A percentile compares a stretch with the other conserved stretches of the same genome.
phyloP scores from a whole-genome alignment of 2,329 filamentous ascomycete genomes.

The Hypomyces perniciosus region DNA sequence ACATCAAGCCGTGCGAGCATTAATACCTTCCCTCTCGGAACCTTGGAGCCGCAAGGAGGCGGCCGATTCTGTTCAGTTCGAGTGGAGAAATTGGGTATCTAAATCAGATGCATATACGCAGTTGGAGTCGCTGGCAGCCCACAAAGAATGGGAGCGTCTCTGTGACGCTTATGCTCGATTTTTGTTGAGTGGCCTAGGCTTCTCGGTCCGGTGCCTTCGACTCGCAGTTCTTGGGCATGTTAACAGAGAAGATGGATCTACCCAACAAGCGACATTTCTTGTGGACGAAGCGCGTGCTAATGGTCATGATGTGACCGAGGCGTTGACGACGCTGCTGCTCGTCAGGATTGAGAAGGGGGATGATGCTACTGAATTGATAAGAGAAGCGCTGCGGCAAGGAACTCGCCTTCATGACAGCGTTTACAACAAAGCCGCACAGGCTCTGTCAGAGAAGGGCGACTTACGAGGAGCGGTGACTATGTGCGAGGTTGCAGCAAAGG shows the following conservation, averaged over 20 bases:
- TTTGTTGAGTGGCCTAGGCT: constrained; percentile 27
- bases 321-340: constrained; percentile 34
- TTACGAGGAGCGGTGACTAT: constrained; percentile 26
- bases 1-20: constrained; percentile 4
- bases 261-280: constrained; percentile 31
- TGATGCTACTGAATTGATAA: constrained; percentile 21
- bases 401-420: constrained; percentile 29
- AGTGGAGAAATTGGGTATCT: constrained; percentile 1
- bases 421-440: constrained; percentile 31
- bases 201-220: constrained; percentile 38
- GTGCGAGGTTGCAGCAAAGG: constrained; percentile 30
- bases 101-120: constrained; percentile 6
- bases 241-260: constrained; percentile 21
- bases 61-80: not conserved
- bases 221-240: constrained; percentile 42
- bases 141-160: constrained; percentile 26
- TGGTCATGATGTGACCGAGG: constrained; percentile 37
- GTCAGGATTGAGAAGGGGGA: constrained; percentile 31
- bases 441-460: constrained; percentile 24
- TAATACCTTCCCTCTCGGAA: not conserved
- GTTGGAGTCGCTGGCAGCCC: constrained; percentile 10
- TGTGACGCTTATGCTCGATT: constrained; percentile 35
- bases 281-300: constrained; percentile 33
- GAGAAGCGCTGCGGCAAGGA: constrained; percentile 22
- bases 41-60: not conserved